These are phyloP conservation scores for Gossypium herbaceum DNA, from an alignment of 345 rosid species.

Conservation along the genomic window DNA sequence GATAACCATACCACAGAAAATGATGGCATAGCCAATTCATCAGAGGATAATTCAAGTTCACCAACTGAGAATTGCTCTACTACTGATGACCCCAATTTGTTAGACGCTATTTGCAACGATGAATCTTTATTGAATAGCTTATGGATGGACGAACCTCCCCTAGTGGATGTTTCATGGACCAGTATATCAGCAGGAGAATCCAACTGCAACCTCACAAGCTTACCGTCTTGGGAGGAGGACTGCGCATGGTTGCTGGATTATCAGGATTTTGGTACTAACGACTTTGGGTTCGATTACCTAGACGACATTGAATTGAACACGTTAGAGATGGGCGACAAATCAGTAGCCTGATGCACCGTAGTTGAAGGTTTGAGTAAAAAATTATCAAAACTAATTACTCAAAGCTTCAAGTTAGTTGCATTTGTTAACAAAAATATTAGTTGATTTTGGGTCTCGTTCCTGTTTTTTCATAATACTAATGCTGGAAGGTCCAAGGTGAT, in stretches of 20 bases:
- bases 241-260: conserved; percentile 59
- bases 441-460: conserved; percentile 3
- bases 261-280: conserved; percentile 78
- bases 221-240: conserved; percentile 47
- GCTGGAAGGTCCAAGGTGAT: conserved; percentile 29
- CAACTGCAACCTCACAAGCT: background rate
- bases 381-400: background rate
- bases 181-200: background rate
- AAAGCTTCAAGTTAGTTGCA: background rate
- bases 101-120: conserved; percentile 45
- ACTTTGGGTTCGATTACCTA: conserved; percentile 63
- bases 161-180: conserved; percentile 33
- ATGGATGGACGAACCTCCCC: conserved; percentile 58
- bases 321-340: conserved; percentile 36
- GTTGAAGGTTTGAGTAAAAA: conserved; percentile 3
- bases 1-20: conserved; percentile 15
- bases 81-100: conserved; percentile 22
- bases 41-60: conserved; percentile 37
- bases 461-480: conserved; percentile 13
- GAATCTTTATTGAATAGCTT: conserved; percentile 54
- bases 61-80: conserved; percentile 29
- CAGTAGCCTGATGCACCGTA: conserved; percentile 10
- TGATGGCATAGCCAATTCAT: conserved; percentile 17
- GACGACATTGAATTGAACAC: conserved; percentile 30
- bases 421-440: conserved; percentile 8